These are phyloP conservation scores for Panaeolus papilionaceus DNA, from an alignment of 768 basidiomycete genomes.

Conservation along the genomic window DNA sequence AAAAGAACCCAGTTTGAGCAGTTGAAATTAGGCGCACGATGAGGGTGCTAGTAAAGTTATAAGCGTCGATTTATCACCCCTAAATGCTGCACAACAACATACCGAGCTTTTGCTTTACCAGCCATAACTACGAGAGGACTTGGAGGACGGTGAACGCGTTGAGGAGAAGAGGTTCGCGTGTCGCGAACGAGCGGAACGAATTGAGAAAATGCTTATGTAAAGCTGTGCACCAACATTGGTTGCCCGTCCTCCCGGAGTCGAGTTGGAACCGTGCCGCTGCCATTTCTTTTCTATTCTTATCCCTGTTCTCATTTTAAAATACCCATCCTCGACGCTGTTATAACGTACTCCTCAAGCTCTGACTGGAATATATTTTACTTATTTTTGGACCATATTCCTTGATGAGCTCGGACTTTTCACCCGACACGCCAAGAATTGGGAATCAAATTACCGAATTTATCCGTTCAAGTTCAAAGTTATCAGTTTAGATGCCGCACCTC, in stretches of 20 bases:
- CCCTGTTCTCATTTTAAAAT: too few relatives aligned
- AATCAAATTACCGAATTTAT: background rate
- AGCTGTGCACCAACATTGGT: too few relatives aligned
- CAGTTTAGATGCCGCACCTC: background rate
- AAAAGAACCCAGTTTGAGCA: conserved; percentile 92
- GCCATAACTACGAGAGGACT: background rate
- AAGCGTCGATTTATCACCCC: too few relatives aligned
- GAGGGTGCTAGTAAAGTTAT: conserved; percentile 59
- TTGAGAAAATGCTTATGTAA: background rate
- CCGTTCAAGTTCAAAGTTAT: background rate
- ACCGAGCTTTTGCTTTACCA: conserved; percentile 10
- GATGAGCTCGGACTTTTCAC: too few relatives aligned
- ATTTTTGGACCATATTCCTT: too few relatives aligned
- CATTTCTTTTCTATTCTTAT: too few relatives aligned
- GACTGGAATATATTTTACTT: too few relatives aligned
- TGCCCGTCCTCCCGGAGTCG: too few relatives aligned
- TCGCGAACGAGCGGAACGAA: background rate
- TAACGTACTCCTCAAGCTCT: too few relatives aligned
- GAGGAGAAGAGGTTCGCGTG: background rate
- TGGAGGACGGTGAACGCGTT: background rate
- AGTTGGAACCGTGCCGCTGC: too few relatives aligned
- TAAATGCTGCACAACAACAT: background rate
- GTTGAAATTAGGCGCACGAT: conserved; percentile 91
- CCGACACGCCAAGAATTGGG: background rate
- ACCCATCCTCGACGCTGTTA: too few relatives aligned